Base-by-base conservation (phyloP, 331 rosid genomes). In the Malus hybrid region DNA sequence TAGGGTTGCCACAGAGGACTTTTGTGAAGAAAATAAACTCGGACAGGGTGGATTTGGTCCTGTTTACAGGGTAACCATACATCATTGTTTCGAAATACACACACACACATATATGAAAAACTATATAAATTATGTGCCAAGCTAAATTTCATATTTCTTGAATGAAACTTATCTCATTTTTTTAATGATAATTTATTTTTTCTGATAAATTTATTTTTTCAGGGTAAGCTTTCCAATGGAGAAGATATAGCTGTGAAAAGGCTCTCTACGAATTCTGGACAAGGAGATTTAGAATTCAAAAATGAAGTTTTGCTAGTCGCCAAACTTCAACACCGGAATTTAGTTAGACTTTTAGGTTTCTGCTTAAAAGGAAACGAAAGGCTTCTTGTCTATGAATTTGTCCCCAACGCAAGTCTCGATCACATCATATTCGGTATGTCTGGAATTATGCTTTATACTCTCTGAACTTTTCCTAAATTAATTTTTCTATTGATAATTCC, bases 21-120 rank as follows among this genome's bases (percentile, higher is more conserved):
- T 83, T 67, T 71, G 81, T 32, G 69, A 48, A 48, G 63, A 44
- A 36, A 69, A 69, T 46, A 69, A 69, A 27, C 83, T 75, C 39
- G 86, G 83, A 61, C 61, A 68, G 11, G 87, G 84, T 2, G 82
- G 80, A 5, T 83, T 83, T 76, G 87, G 82, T 59, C 9, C 39
- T 8, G 84, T 83, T 39, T 80, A 83, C 29, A 76, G 7, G 84
- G 87, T 76, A 78, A 24, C 10, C n/a, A 63, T 63, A 14, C 20
- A 63, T 63, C 63, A 19, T 42, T 42, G 48, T 42, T 10, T 42
- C 1, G 5, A 39, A 39, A 39, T 9, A 39, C 0, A 36, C 11
- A 36, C 42, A 39, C 42, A 39, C 44, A 39, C 44, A 39, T 9
- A 42, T 42, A 42, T 10, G 48, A 10, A 10, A 4, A 42, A 42